Evolutionary conservation across 495 filamentous ascomycete species (phyloP), one percentile per base, ranked within the genome.

Genomic region (Trichoderma asperelloides): DNA sequence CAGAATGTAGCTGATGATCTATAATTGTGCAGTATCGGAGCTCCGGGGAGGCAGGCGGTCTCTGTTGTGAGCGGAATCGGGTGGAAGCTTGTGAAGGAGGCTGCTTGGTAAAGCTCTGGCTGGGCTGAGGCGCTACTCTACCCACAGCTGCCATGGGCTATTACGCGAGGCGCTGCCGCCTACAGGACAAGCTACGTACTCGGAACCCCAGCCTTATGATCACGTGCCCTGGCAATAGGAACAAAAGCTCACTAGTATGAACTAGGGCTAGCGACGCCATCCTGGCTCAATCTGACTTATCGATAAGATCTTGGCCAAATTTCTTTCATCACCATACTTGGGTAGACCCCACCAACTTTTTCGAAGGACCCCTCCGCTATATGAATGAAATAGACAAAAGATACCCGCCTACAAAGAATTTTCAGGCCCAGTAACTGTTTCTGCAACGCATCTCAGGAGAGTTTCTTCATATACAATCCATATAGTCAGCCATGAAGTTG

Each of bases 401-500:
- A 60, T 60, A 60, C 55, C 55, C 55, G 55, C 25, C 30, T 60
- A 47, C 43, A 12, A 18, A 21, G 6, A n/a, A 7, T 55, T 21
- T 55, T n/a, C 2, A 11, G 9, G 2, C 6, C n/a, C 21, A 25
- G 16, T 3, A 25, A 21, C 21, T 25, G 49, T 11, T 7, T 55
- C 12, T n/a, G 18, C 16, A 18, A 18, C 13, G 1, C 41, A 6
- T 15, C 13, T 18, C 41, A 0, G 11, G 18, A 45, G 18, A 15
- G 11, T 12, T 37, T 18, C 41, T 1, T 18, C 12, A 15, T 45
- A 9, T 21, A 0, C 47, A 51, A 11, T 51, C 18, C 21, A 9
- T 23, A 21, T 23, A 60, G 12, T 25, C 55, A 27, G 25, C 71
- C 68, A 98, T 98, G 95, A 96, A 93, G 79, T 88, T 99, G 75